phyloP scores from a whole-genome alignment of 1,284 basidiomycete species.

The Melampsora americana region DNA sequence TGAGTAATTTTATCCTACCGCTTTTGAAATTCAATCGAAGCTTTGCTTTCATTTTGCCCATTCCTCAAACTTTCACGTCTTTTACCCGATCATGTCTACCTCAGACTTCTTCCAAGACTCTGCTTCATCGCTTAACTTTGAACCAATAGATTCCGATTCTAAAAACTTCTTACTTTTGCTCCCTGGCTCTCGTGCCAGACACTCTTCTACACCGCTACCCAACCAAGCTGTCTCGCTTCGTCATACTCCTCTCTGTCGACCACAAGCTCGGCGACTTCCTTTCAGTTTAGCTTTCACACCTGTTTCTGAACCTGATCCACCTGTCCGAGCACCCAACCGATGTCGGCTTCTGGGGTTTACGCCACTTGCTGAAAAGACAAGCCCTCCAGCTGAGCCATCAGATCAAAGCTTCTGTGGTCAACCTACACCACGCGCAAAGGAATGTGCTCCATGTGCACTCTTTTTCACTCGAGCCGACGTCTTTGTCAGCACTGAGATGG shows the following conservation, averaged over 20 bases:
- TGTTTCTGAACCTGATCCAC: background rate
- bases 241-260: background rate
- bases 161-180: background rate
- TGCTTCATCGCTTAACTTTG: too few species aligned
- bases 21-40: too few species aligned
- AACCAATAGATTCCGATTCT: too few species aligned
- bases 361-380: constrained; percentile 16
- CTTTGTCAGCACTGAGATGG: constrained; percentile 36
- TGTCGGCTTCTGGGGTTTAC: constrained; percentile 33
- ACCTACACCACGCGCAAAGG: constrained; percentile 16
- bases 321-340: background rate
- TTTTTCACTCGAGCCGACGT: constrained; percentile 31
- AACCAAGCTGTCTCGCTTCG: background rate
- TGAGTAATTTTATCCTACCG: too few species aligned
- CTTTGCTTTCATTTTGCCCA: too few species aligned
- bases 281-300: background rate
- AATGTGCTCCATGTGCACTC: constrained; percentile 29
- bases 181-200: background rate
- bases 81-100: too few species aligned
- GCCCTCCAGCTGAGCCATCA: background rate
- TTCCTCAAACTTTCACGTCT: too few species aligned
- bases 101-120: too few species aligned
- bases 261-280: background rate
- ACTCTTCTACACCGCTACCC: background rate
- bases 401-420: constrained; percentile 8